These are phyloP conservation scores for Phaeosphaeriaceae sp. DNA, from an alignment of 2,329 filamentous ascomycete species.

Conservation along the genomic window DNA sequence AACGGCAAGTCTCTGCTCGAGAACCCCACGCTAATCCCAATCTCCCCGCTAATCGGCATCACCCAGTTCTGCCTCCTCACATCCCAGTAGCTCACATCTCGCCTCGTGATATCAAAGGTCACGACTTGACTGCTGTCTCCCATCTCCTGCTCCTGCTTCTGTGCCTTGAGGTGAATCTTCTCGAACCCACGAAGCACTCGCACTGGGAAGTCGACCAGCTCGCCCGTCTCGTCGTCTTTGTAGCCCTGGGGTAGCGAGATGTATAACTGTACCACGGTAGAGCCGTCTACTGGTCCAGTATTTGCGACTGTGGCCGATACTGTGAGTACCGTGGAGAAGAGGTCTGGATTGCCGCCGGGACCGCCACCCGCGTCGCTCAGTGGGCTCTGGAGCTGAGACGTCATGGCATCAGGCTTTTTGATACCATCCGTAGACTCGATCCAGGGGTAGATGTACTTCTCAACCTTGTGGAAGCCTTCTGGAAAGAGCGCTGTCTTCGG, in stretches of 20 bases:
- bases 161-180: conserved; percentile 48
- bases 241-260: conserved; percentile 56
- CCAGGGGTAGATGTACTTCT: conserved; percentile 79
- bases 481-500: conserved; percentile 68
- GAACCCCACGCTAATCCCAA: conserved; percentile 42
- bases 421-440: conserved; percentile 61
- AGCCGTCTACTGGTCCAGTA: conserved; percentile 62
- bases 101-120: conserved; percentile 47
- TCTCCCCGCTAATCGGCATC: conserved; percentile 39
- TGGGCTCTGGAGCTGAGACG: conserved; percentile 62
- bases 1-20: conserved; percentile 43
- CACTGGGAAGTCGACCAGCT: conserved; percentile 64
- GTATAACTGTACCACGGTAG: conserved; percentile 66
- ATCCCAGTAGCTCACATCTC: conserved; percentile 54
- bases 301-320: conserved; percentile 66
- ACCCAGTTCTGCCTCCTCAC: conserved; percentile 51
- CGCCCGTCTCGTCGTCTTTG: conserved; percentile 50
- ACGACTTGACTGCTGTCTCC: conserved; percentile 33
- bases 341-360: conserved; percentile 71
- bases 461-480: conserved; percentile 63
- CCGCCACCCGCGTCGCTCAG: conserved; percentile 72
- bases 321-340: conserved; percentile 64
- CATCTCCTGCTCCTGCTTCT: conserved; percentile 25
- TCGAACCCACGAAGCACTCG: conserved; percentile 52
- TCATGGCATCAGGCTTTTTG: conserved; percentile 54